Conservation (phyloP, 2,329 filamentous ascomycete species). For the Ophiostoma himal-ulmi region DNA sequence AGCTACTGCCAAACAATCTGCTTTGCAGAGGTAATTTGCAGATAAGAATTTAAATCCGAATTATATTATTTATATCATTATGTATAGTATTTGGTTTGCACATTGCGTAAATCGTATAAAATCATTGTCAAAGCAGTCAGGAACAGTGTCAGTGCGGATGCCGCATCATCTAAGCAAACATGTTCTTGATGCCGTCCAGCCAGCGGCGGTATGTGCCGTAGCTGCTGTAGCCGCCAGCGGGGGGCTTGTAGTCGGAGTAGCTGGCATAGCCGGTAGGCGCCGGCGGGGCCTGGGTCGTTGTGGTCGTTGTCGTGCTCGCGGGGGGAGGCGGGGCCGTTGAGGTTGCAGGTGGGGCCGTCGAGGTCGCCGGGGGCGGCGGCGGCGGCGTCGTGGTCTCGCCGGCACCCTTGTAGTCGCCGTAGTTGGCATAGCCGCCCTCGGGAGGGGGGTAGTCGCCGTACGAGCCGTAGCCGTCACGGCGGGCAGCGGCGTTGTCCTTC, state of each 20-base stretch:
- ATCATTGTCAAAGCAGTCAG: background rate
- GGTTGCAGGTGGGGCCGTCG: background rate
- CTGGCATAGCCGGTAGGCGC: conserved; percentile 16
- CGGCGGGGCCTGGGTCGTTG: background rate
- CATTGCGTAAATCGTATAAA: background rate
- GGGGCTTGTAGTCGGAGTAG: conserved; percentile 21
- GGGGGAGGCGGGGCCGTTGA: background rate
- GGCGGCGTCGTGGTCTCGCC: conserved; percentile 1
- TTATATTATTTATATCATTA: background rate
- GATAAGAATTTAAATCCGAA: too few relatives aligned
- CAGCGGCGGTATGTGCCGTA: conserved; percentile 23
- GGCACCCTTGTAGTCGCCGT: conserved; percentile 21
- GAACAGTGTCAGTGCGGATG: background rate
- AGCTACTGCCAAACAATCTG: too few relatives aligned
- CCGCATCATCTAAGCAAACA: background rate
- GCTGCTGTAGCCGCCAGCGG: conserved; percentile 16
- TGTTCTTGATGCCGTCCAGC: conserved; percentile 15
- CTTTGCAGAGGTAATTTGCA: too few relatives aligned
- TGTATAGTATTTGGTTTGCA: background rate
- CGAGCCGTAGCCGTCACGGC: conserved; percentile 13
- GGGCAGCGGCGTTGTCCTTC: conserved; percentile 13
- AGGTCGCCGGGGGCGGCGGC: background rate
- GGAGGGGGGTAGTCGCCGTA: conserved; percentile 21
- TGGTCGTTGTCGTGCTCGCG: background rate
- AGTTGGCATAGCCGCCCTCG: conserved; percentile 16